Conservation (phyloP, 805 yeast genomes). For the Clavispora santaluciae region DNA sequence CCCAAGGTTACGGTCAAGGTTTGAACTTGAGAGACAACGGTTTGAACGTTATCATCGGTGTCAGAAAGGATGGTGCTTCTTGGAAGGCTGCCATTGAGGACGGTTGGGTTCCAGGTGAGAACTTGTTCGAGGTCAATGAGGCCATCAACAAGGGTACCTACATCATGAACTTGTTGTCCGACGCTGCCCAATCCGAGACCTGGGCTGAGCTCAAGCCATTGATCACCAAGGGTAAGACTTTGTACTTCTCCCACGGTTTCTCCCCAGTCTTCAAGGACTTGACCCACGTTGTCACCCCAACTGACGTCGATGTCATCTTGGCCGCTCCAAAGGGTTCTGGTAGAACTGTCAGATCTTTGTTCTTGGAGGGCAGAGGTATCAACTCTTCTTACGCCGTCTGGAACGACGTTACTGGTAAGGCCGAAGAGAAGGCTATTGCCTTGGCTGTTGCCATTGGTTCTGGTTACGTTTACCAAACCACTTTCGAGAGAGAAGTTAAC, state of each 20-base stretch:
- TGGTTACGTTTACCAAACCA: conserved; percentile 99
- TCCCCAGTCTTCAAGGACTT: conserved; percentile 98
- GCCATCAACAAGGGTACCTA: conserved; percentile 90
- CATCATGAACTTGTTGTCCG: conserved; percentile 96
- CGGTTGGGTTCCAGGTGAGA: conserved; percentile 99
- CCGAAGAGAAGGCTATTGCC: conserved; percentile 98
- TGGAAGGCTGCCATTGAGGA: conserved; percentile 99
- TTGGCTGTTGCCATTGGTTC: conserved; percentile 98
- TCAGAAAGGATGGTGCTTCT: conserved; percentile 96
- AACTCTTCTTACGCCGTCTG: conserved; percentile 99
- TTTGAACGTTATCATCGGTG: conserved; percentile 95
- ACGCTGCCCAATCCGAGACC: conserved; percentile 99
- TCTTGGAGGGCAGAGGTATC: conserved; percentile 99
- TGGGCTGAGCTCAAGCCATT: conserved; percentile 85
- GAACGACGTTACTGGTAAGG: conserved; percentile 99
- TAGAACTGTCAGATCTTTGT: conserved; percentile 97
- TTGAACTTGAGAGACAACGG: conserved; percentile 99
- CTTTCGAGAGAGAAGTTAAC: conserved; percentile 98
- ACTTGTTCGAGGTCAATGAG: conserved; percentile 90
- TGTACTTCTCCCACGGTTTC: conserved; percentile 99
- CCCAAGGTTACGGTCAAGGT: conserved; percentile 99
- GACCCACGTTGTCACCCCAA: conserved; percentile 95
- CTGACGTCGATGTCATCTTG: conserved; percentile 90
- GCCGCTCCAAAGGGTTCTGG: conserved; percentile 99
- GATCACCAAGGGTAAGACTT: conserved; percentile 94